Evolutionary conservation across 169 alveolate genomes (phyloP).

Genomic region (Cryptosporidium sp.): DNA sequence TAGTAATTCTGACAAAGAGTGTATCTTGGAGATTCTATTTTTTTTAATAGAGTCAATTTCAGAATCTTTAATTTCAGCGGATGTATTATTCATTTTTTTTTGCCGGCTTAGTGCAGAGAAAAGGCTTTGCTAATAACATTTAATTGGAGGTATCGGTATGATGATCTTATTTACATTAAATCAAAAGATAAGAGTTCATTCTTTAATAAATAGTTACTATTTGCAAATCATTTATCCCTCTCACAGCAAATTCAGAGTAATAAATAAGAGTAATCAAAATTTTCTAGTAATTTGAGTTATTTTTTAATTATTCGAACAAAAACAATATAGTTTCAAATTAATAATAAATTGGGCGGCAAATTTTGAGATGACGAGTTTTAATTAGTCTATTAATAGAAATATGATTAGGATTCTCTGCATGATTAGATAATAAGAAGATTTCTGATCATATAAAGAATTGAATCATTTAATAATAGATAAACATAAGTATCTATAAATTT

Average conservation of each 20-base stretch:
- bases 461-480: no score
- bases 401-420: background rate
- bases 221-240: background rate
- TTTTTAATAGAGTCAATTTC: background rate
- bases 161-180: background rate
- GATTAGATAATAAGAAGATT: background rate
- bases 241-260: background rate
- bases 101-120: background rate
- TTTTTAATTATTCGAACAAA: no score
- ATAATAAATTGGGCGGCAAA: background rate
- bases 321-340: background rate
- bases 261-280: no score
- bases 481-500: no score
- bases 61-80: background rate
- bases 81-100: background rate
- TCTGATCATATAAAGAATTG: no score
- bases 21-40: slow-evolving; percentile 50
- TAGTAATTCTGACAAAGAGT: slow-evolving; percentile 30
- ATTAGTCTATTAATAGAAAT: background rate
- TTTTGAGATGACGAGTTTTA: background rate
- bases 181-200: background rate
- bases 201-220: background rate
- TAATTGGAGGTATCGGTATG: background rate
- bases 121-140: background rate
- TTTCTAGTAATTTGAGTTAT: background rate